Conservation (phyloP, 1,284 basidiomycete species). For the Pseudozyma sp. region DNA sequence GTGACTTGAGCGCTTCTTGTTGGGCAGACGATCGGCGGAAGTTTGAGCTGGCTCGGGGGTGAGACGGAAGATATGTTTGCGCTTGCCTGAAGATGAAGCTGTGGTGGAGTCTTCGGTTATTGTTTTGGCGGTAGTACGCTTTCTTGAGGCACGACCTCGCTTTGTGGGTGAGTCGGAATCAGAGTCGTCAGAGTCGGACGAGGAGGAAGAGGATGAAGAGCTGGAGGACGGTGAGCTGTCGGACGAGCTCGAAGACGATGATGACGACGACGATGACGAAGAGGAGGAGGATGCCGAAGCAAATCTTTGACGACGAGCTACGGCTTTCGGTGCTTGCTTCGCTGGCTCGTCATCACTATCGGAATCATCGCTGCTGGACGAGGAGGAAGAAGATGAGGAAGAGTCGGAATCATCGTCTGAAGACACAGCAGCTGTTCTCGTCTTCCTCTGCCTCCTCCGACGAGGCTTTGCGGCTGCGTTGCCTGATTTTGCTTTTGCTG, state of each 20-base stretch:
- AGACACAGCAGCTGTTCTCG: slow-evolving; percentile 39
- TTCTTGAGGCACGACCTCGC: background rate
- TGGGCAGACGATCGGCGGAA: background rate
- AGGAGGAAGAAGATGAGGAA: slow-evolving; percentile 31
- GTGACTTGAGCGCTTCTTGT: slow-evolving; percentile 2
- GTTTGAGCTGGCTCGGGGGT: slow-evolving; percentile 24
- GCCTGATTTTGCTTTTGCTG: slow-evolving; percentile 18
- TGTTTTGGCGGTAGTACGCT: background rate
- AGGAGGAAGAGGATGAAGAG: slow-evolving; percentile 11
- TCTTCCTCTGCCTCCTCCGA: slow-evolving; percentile 39
- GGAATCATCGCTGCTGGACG: slow-evolving; percentile 19
- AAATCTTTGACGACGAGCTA: background rate
- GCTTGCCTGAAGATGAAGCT: background rate
- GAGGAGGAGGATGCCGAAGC: slow-evolving; percentile 4
- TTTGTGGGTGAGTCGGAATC: slow-evolving; percentile 1
- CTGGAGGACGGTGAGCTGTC: slow-evolving; percentile 15
- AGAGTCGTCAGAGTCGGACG: slow-evolving; percentile 21
- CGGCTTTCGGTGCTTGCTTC: background rate
- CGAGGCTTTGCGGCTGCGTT: slow-evolving; percentile 14
- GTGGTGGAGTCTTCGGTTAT: background rate
- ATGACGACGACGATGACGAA: slow-evolving; percentile 9
- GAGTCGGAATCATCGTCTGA: slow-evolving; percentile 37
- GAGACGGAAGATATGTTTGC: slow-evolving; percentile 24
- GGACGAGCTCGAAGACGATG: slow-evolving; percentile 10
- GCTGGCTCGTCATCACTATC: background rate